Evolutionary conservation across 805 yeast species (phyloP), one percentile per base, ranked within the genome.

Genomic region (Cyberlindnera lachancei): DNA sequence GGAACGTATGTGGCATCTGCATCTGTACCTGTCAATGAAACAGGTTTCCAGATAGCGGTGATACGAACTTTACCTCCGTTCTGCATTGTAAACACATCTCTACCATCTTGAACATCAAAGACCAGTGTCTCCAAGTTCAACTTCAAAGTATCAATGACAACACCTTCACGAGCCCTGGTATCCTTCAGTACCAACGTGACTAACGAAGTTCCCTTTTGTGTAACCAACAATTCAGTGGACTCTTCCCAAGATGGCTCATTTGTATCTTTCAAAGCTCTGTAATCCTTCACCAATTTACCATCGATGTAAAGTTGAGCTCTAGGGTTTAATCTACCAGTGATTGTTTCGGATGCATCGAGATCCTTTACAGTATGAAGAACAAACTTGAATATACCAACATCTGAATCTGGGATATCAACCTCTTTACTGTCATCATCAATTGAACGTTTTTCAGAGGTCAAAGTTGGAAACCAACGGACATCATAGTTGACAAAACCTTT

Each of bases 221-320:
- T 68, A 23, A 83, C 59, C 43, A 83, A 63, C 5, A 72, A 51
- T 55, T 83, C 94, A 35, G 75, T 55, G 18, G 67, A 53, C 46
- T 75, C 75, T 37, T 74, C 76, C 76, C 82, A 83, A 10, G 76
- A 60, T 13, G 94, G 94, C 47, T 77, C 85, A 46, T 81, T 83
- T 7, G 75, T 67, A 48, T 73, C 69, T 47, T 73, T 76, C 51
- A 81, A 63, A 20, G 70, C 68, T 62, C 92, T 73, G 34, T 75
- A 71, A 6, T 59, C 59, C 45, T 70, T 68, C n/a, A 68, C 64
- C 33, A 73, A 56, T 40, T 75, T 68, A 24, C 68, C 69, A 52
- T 79, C 73, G 31, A 80, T 53, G 44, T 59, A 73, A 15, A 83
- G 53, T 46, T 79, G 83, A 12, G 87, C 87, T 53, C 70, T 76